phyloP scores from a whole-genome alignment of 2,329 filamentous ascomycete species.

The Coniella vitis region DNA sequence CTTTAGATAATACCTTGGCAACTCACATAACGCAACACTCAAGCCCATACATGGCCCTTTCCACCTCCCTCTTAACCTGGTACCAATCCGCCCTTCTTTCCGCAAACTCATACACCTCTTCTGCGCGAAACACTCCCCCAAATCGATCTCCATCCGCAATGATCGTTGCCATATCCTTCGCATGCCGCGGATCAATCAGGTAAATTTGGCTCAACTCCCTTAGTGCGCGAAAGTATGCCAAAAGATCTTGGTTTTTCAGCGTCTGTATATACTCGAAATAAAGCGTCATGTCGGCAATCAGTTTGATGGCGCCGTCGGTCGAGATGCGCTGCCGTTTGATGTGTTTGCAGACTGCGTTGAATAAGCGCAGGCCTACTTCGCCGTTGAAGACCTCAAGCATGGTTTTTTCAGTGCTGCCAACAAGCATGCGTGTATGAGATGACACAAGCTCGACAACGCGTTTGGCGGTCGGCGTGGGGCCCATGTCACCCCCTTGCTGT shows the following conservation, averaged over 20 bases:
- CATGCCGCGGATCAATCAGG: constrained; percentile 77
- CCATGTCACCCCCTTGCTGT: constrained; percentile 45
- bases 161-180: constrained; percentile 90
- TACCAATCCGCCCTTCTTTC: constrained; percentile 95
- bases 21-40: constrained; percentile 78
- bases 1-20: no score
- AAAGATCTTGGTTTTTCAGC: constrained; percentile 74
- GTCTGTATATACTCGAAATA: constrained; percentile 81
- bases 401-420: constrained; percentile 93
- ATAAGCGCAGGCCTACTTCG: constrained; percentile 89
- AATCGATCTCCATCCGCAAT: constrained; percentile 91
- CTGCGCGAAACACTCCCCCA: constrained; percentile 83
- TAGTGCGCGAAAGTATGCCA: constrained; percentile 86
- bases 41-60: constrained; percentile 94
- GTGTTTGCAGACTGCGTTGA: constrained; percentile 90
- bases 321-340: constrained; percentile 92
- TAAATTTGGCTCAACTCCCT: constrained; percentile 94
- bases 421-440: constrained; percentile 85
- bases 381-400: constrained; percentile 98
- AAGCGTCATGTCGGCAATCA: constrained; percentile 95
- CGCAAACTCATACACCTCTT: constrained; percentile 97
- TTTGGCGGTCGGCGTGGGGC: constrained; percentile 71
- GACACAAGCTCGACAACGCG: constrained; percentile 80
- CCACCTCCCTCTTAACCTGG: constrained; percentile 77
- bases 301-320: constrained; percentile 79